phyloP scores from a whole-genome alignment of 805 yeast genomes.

The Pichia membranifaciens region DNA sequence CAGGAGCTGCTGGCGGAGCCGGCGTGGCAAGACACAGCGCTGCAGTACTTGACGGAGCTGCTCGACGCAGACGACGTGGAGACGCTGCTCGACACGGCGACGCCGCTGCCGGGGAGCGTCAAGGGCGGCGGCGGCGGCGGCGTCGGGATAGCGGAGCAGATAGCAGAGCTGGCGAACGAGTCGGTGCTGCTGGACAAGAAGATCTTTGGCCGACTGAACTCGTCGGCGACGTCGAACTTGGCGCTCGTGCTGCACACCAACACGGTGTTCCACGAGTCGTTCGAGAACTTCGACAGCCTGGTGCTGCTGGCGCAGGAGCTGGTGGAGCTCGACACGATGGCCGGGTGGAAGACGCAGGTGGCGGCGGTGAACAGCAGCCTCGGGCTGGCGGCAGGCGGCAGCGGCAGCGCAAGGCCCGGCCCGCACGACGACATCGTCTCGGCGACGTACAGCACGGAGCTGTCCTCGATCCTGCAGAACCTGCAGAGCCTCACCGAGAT shows the following conservation, averaged over 20 bases:
- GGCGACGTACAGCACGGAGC: not conserved
- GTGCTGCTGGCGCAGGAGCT: not conserved
- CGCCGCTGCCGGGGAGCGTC: constrained; percentile 16
- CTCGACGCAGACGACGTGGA: constrained; percentile 41
- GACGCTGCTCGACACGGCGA: constrained; percentile 21
- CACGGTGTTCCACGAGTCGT: constrained; percentile 3
- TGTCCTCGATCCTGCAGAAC: constrained; percentile 44
- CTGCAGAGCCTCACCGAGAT: constrained; percentile 71
- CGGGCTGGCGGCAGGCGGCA: not conserved
- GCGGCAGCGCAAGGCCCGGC: too few relatives aligned
- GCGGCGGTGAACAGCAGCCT: not conserved
- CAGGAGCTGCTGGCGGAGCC: constrained; percentile 25
- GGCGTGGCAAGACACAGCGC: constrained; percentile 31
- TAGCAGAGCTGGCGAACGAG: constrained; percentile 53
- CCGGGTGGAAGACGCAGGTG: not conserved
- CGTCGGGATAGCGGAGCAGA: constrained; percentile 40
- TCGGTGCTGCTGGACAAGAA: constrained; percentile 7
- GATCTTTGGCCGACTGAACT: not conserved
- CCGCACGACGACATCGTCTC: not conserved
- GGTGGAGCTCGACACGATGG: not conserved
- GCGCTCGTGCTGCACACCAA: constrained; percentile 38
- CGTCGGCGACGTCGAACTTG: constrained; percentile 21
- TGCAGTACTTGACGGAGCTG: constrained; percentile 33
- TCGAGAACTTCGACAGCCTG: constrained; percentile 3
- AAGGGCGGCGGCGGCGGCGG: not conserved